Evolutionary conservation across 2,329 filamentous ascomycete genomes (phyloP), one percentile per base, ranked within the genome.

Genomic region (Magnaporthales sp.): DNA sequence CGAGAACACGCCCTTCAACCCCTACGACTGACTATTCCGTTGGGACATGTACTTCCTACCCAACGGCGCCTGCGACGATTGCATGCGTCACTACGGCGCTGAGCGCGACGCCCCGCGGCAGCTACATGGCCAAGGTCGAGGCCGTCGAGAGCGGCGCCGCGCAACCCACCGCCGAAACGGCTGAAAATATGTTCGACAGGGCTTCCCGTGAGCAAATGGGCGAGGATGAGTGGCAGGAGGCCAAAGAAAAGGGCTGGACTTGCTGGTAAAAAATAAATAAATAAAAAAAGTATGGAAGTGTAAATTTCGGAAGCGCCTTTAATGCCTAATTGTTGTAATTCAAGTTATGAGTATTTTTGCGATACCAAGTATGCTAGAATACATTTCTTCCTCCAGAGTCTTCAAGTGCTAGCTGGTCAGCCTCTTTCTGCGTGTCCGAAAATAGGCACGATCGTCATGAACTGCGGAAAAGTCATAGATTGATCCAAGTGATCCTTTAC

Each of bases 21-120:
- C 26, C 4, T 26, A 11, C 58, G 58, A 61, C 58, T 27, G 58
- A 9, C 22, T 13, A 29, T 61, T 61, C 10, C 58, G 58, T 11
- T 3, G 26, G 7, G 58, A 61, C 58, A 61, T 61, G 26, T 61
- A 61, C 26, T 61, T 61, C 58, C 11, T 61, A 8, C 58, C 58
- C 58, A 61, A 61, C 13, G 26, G 58, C 24, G 27, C 24, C 26
- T 22, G 26, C 1, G 58, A 61, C 11, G 58, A 61, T 11, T 61
- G 58, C 58, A 61, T 61, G 58, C 58, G 26, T 27, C 58, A 61
- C 58, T 61, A 29, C 58, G 22, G 58, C 58, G 58, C 58, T 27
- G 58, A 61, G 58, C 58, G 58, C 10, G 58, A 61, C 5, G 24
- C 58, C n/a, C 58, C 58, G 58, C 11, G 58, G 58, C 24, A 27